Base-by-base conservation (phyloP, 2,329 filamentous ascomycete species). In the Colletotrichum spinosum region DNA sequence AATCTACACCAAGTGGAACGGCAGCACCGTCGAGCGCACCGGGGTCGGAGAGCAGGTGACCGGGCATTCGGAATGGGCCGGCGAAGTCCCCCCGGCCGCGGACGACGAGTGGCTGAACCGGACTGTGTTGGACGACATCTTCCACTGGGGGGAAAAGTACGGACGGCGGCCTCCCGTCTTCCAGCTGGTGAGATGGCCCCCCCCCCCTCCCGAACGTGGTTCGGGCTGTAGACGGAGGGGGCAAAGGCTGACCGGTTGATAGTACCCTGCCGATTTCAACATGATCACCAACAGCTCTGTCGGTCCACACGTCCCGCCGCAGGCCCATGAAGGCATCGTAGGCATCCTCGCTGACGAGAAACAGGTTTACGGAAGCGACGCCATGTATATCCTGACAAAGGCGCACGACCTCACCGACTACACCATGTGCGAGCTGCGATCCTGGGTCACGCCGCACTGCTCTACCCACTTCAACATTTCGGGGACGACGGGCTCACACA, bases 41-140 rank as follows among this genome's bases (percentile, higher is more conserved):
- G 45, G 76, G 72, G 7, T 70, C 62, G 39, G 72, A 64, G 8
- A 59, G 70, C 48, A 83, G 78, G 70, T 72, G 46, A 15, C 71
- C 71, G 4, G 79, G 76, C 8, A 72, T 70, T 44, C 44, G 58
- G 2, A 75, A 72, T 86, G 83, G 80, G 51, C 70, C 7, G 57
- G 67, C 0, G 78, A 83, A 2, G 72, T 85, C 0, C 80, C 83
- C 0, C 46, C 49, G 70, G 1, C 58, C 71, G 17, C 44, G 1
- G 71, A 78, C 2, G 55, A 73, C 0, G 71, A 80, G 3, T 88
- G 78, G 74, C 72, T 84, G 1, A 89, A 89, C 67, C 74, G 75
- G 10, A 92, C 88, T 0, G 83, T 79, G 0, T 86, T 93, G 0
- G 91, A 94, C 70, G 84, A 91, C 3, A 78, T 94, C 1, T 95